phyloP scores from a whole-genome alignment of 257 asterid species.

The Gentiana straminea region DNA sequence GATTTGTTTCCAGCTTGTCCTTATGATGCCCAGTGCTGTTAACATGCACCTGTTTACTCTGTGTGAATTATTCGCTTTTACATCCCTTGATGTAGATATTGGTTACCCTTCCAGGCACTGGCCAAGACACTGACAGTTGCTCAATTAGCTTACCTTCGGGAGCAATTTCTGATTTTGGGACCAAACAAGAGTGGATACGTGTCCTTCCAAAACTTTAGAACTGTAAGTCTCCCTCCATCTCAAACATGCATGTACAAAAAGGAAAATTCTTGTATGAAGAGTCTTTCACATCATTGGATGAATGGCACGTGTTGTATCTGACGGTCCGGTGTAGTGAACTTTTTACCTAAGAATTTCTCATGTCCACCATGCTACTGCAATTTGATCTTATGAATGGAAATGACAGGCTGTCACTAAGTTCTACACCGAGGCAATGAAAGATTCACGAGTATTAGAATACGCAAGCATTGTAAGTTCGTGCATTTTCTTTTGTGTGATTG shows the following conservation, averaged over 20 bases:
- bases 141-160: conserved; percentile 79
- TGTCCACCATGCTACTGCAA: too few relatives aligned
- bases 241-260: background rate
- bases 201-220: conserved; percentile 62
- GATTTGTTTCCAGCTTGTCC: too few relatives aligned
- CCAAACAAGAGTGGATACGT: conserved; percentile 79
- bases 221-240: conserved; percentile 26
- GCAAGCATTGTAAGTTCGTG: conserved; percentile 46
- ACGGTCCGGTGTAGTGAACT: too few relatives aligned
- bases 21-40: too few relatives aligned
- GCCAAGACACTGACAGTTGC: conserved; percentile 72
- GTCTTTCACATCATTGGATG: too few relatives aligned
- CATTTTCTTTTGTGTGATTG: background rate
- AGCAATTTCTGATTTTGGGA: conserved; percentile 71
- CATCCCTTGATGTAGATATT: background rate
- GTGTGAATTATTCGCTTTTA: too few relatives aligned
- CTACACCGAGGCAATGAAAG: conserved; percentile 88
- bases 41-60: too few relatives aligned
- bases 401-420: conserved; percentile 55
- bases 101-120: conserved; percentile 51
- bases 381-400: background rate
- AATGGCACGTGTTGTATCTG: too few relatives aligned
- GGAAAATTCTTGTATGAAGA: too few relatives aligned
- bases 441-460: conserved; percentile 80
- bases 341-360: too few relatives aligned